These are phyloP conservation scores for Colletotrichum kahawae DNA, from an alignment of 2,329 filamentous ascomycete genomes.

Conservation along the genomic window DNA sequence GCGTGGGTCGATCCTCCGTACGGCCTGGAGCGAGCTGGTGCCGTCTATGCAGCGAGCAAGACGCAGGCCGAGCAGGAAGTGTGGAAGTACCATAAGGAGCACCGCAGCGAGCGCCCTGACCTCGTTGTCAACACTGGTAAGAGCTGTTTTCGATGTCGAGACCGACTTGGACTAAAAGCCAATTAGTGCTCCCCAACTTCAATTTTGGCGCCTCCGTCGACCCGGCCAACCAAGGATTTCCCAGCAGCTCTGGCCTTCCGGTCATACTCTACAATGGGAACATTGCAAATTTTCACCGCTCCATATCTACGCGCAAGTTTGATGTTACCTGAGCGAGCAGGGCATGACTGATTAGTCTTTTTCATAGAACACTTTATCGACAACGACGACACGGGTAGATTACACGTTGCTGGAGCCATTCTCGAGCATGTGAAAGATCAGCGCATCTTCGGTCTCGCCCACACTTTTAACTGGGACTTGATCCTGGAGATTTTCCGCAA, in stretches of 20 bases:
- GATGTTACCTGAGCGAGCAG: background rate
- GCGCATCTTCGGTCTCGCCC: constrained; percentile 58
- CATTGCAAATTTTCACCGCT: background rate
- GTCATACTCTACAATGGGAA: constrained; percentile 25
- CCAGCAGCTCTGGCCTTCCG: constrained; percentile 25
- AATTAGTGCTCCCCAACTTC: constrained; percentile 28
- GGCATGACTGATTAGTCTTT: background rate
- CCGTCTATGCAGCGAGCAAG: constrained; percentile 44
- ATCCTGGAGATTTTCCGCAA: constrained; percentile 34
- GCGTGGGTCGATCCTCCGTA: constrained; percentile 37
- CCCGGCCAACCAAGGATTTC: constrained; percentile 19
- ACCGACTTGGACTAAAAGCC: background rate
- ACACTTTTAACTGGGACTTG: constrained; percentile 49
- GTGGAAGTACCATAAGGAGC: constrained; percentile 41
- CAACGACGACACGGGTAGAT: constrained; percentile 51
- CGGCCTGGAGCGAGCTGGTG: constrained; percentile 5
- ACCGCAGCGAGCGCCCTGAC: constrained; percentile 33
- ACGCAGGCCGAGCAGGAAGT: constrained; percentile 36
- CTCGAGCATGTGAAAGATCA: constrained; percentile 48
- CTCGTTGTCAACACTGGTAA: constrained; percentile 31
- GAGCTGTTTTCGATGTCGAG: background rate
- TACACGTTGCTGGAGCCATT: constrained; percentile 58
- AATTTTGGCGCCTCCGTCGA: constrained; percentile 29
- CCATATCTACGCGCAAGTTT: background rate
- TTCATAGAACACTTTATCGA: constrained; percentile 47